Base-by-base conservation (phyloP, 257 asterid genomes). In the Verbena officinalis region DNA sequence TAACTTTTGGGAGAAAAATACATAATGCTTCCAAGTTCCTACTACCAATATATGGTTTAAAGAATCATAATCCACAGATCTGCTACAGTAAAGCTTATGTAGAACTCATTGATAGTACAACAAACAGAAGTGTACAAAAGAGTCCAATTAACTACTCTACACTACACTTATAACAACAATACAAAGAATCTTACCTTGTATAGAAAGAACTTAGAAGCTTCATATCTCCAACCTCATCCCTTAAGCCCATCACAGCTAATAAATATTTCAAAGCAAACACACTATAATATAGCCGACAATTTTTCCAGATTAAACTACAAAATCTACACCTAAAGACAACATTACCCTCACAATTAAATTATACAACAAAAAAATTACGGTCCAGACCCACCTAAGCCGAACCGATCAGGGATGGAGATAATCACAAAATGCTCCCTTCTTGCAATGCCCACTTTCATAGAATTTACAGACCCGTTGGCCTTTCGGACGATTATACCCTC, bases 401-500 rank as follows among this genome's bases (percentile, higher is more conserved):
- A 36, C 21, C 16, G 49, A 51, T 90, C 74, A 87, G 0, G 95
- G 95, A 65, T 94, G 99, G 24, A 84, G 85, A 68, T 90, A 90
- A 65, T 84, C 96, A 6, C 99, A 94, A 10, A 82, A 88, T 5
- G 97, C 89, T 2, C 99, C 99, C 76, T 94, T 94, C 70, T 75
- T 86, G 88, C 99, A 94, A 53, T 70, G 95, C 23, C 97, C 99
- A 34, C 89, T 84, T 72, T 83, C 99, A 7, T 84, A 90, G 70
- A 90, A 94, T 70, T 88, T 94, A 54, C 99, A 94, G 23, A 94
- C 84, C 45, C 99, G 77, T 49, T 93, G 94, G 66, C 89, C 92
- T 74, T 79, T 90, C 0, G 87, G 89, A 24, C 89, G 79, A 69
- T 93, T 81, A 70, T 89, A 83, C 22, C 96, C 95, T 27, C 93